Base-by-base conservation (phyloP, 805 yeast species). In the Candida coleopterorum region DNA sequence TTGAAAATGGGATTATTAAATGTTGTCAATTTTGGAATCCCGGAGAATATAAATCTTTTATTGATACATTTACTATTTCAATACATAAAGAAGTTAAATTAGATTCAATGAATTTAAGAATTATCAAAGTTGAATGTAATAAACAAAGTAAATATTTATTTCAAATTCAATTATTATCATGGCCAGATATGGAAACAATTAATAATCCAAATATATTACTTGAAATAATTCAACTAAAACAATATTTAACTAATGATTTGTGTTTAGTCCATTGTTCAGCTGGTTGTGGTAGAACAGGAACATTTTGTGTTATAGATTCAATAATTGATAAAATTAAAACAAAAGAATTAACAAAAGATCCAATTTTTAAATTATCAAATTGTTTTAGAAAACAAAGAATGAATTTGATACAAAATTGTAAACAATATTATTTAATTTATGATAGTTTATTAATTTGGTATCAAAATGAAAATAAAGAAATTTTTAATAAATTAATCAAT, bases 211-310 rank as follows among this genome's bases (percentile, higher is more conserved):
- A 64, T 14, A 84, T 81, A 44, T 60, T 87, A 20, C 61, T 85
- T 18, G 64, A 68, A 34, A 45, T 66, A 9, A 53, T 77, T 12
- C 56, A 48, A 30, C 45, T 62, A 47, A 64, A 62, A 47, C 40
- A 41, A 9, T 25, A 43, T 21, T 15, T 55, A 16, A 26, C 18
- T n/a, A n/a, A 14, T 8, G 9, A 28, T 12, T 4, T 10, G 4
- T 70, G 79, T 5, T 54, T 87, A 31, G 85, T 84, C 18, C 97
- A 90, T 59, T 90, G 98, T 53, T 86, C 96, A 6, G 97, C 97
- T 1, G 98, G 98, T 0, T 88, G 95, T 53, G 98, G 98, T 14
- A 68, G 98, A 40, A 87, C 97, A 0, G 98, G 98, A 2, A 85
- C 96, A 2, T 60, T 64, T 29, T 58, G 63, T 30, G 53, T 67